phyloP scores from a whole-genome alignment of 108 stramenopile genomes.

The Nannochloropsis oceanica region DNA sequence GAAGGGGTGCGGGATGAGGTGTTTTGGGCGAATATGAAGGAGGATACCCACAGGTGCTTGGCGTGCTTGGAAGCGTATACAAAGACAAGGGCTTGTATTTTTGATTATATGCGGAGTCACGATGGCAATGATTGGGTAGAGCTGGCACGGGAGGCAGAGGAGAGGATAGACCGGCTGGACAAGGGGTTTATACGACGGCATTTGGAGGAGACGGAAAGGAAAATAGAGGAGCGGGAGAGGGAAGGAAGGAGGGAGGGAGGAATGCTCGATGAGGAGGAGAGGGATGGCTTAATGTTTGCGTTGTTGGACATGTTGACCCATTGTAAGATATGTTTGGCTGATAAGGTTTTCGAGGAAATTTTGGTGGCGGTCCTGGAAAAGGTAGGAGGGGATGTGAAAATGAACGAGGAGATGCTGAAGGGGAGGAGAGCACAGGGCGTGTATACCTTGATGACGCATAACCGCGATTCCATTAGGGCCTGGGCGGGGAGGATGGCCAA shows the following conservation, averaged over 20 bases:
- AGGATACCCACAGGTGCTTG: neutral
- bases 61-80: neutral
- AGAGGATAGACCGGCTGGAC: neutral
- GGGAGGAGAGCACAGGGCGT: neutral
- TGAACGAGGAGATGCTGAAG: neutral
- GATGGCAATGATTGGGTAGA: neutral
- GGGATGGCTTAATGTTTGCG: neutral
- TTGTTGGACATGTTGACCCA: neutral
- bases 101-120: neutral
- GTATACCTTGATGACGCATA: neutral
- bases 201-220: neutral
- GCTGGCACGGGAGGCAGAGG: neutral
- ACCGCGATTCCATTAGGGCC: neutral
- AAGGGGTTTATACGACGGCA: neutral
- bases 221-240: neutral
- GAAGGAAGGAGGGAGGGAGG: neutral
- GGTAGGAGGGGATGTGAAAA: neutral
- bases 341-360: neutral
- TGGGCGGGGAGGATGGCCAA: neutral
- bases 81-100: neutral
- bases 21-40: neutral
- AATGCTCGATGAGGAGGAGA: too few relatives aligned
- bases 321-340: neutral
- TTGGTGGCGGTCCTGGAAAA: neutral
- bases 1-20: neutral